Evolutionary conservation across 495 filamentous ascomycete species (phyloP), one percentile per base, ranked within the genome.

Genomic region (Penicillium macrosclerotiorum): DNA sequence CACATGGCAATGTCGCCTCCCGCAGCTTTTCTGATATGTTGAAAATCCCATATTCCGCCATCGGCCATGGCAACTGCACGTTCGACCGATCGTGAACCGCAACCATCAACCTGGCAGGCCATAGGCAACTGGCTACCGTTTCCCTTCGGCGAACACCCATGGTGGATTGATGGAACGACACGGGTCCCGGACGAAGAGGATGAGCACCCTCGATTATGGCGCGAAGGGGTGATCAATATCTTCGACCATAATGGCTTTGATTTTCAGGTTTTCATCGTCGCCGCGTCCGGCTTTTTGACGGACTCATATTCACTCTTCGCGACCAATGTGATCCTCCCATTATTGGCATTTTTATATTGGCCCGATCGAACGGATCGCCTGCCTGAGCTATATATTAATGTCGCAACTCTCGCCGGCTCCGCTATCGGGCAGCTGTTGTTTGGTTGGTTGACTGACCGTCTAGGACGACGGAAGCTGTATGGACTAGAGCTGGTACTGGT

Each of bases 251-350:
- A 50, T 57, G 53, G 50, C 24, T 60, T 34, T 52, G 60, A 45
- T 14, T 35, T 33, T 24, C 42, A 45, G 50, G 64, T 67, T 13
- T 59, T 70, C 18, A 65, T 71, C n/a, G 80, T 84, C 11, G 77
- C 80, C 3, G 78, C 72, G 3, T 72, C 73, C 0, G 80, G 80
- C 9, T 84, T 84, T 45, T 67, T 84, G 35, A 80, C 80, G 4
- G 79, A 81, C 50, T 74, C 76, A 30, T 82, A 81, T 55, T 73
- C 75, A 47, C 59, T 72, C 14, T 83, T 83, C 49, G 73, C 76
- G 13, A 75, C 70, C 37, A 83, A 83, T 46, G 68, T 79, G 47
- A 60, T 80, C 22, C 57, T 74, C 6, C 77, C 80, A 0, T 74
- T 74, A 34, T 49, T 83, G 11, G 67, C 64, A 4, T 73, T 72